Evolutionary conservation across 2,329 filamentous ascomycete genomes (phyloP).

Genomic region (Incumbomyces lentus): DNA sequence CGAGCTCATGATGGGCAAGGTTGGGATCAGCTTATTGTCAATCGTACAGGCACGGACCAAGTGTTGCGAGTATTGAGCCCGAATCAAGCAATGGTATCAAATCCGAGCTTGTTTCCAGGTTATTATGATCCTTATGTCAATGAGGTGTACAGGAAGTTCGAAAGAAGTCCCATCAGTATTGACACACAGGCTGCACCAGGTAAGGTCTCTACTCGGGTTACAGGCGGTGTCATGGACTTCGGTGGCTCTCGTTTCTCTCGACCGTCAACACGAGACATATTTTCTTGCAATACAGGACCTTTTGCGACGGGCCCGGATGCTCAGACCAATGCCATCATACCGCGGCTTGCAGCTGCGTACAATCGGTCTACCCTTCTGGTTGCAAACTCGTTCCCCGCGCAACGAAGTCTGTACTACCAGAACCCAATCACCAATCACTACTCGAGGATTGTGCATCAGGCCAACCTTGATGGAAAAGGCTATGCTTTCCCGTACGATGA

Average conservation of each 20-base stretch:
- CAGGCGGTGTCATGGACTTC: slow-evolving; percentile 33
- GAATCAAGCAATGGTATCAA: slow-evolving; percentile 31
- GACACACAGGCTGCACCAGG: slow-evolving; percentile 56
- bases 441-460: slow-evolving; percentile 52
- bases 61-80: slow-evolving; percentile 32
- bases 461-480: slow-evolving; percentile 49
- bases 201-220: slow-evolving; percentile 37
- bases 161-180: slow-evolving; percentile 40
- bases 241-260: slow-evolving; percentile 42
- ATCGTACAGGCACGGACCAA: slow-evolving; percentile 19
- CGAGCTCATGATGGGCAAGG: slow-evolving; percentile 44
- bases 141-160: slow-evolving; percentile 41
- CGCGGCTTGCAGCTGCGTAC: slow-evolving; percentile 64
- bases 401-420: slow-evolving; percentile 45
- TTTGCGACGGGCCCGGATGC: slow-evolving; percentile 39
- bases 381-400: slow-evolving; percentile 38
- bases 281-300: slow-evolving; percentile 54
- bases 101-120: slow-evolving; percentile 37
- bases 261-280: slow-evolving; percentile 53
- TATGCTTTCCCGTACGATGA: slow-evolving; percentile 67
- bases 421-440: slow-evolving; percentile 55
- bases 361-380: slow-evolving; percentile 59
- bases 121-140: slow-evolving; percentile 46
- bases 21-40: slow-evolving; percentile 52
- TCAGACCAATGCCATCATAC: slow-evolving; percentile 53